Percentiles rank a stretch among this genome's conserved stretches.
Conservation (phyloP, 2,329 filamentous ascomycete genomes). For the Alternaria atra region DNA sequence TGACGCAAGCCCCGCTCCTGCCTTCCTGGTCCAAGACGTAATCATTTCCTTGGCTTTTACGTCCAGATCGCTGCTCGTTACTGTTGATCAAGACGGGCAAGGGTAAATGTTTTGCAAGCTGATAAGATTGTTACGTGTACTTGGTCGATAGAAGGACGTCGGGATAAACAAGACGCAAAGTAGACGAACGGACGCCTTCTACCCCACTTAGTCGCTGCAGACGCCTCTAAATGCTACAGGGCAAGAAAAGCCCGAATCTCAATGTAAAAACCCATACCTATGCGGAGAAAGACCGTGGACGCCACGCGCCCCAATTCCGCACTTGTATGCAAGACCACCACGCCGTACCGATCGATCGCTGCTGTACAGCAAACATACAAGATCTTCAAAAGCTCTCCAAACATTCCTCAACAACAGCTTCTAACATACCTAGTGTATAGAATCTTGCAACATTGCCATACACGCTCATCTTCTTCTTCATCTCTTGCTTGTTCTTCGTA, state of each 20-base stretch:
- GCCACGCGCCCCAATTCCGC: conserved; percentile 1
- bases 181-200: not conserved
- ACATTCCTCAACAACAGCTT: conserved; percentile 74
- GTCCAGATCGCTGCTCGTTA: not conserved
- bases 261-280: not conserved
- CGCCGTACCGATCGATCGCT: conserved; percentile 1
- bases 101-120: not conserved
- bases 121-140: not conserved
- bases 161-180: conserved; percentile 15
- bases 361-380: not conserved
- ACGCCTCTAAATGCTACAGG: conserved; percentile 6
- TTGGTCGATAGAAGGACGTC: conserved; percentile 8
- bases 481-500: conserved; percentile 72
- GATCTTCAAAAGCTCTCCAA: conserved; percentile 53
- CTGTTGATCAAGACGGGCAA: not conserved
- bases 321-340: not conserved
- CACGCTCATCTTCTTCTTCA: conserved; percentile 72
- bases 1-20: conserved; percentile 15
- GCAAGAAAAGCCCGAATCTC: conserved; percentile 1
- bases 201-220: conserved; percentile 16
- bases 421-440: conserved; percentile 84
- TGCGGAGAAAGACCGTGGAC: not conserved
- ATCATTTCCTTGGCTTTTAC: not conserved
- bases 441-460: conserved; percentile 78
- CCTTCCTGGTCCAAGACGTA: not conserved